Conservation (phyloP, 31 red algal genomes). For the Bonnemaisonia californica region DNA sequence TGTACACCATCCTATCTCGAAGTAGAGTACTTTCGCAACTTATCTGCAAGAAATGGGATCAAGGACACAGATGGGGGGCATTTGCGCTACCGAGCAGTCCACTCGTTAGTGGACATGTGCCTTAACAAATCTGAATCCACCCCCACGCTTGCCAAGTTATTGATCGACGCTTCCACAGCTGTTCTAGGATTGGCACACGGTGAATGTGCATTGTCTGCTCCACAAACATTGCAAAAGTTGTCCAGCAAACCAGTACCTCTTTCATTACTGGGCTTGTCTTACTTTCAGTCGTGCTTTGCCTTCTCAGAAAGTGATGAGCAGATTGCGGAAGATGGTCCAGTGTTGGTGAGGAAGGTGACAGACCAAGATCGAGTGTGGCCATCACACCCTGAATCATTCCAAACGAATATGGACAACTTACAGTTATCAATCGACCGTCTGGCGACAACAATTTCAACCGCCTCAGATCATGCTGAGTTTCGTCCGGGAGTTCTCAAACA, state of each 20-base stretch:
- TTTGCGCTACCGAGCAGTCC: slow-evolving; percentile 22
- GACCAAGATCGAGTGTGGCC: slow-evolving; percentile 25
- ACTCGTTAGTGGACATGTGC: slow-evolving; percentile 24
- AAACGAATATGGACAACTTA: not conserved
- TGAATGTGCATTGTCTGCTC: slow-evolving; percentile 16
- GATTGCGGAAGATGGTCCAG: slow-evolving; percentile 8
- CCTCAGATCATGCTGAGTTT: not conserved
- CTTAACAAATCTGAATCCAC: not conserved
- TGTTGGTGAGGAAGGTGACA: slow-evolving; percentile 7
- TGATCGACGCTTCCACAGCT: slow-evolving; percentile 42
- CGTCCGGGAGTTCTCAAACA: not conserved
- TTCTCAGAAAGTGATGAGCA: not conserved
- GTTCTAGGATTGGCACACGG: slow-evolving; percentile 34
- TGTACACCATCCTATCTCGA: slow-evolving; percentile 21
- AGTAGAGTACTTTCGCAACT: slow-evolving; percentile 51
- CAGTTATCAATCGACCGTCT: not conserved
- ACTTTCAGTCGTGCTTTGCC: slow-evolving; percentile 22
- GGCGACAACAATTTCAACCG: not conserved
- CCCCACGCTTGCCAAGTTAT: not conserved
- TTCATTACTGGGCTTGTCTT: not conserved
- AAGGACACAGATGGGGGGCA: slow-evolving; percentile 8
- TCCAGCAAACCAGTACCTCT: not conserved
- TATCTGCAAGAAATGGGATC: slow-evolving; percentile 50
- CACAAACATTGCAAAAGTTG: not conserved
- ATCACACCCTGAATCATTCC: too few species aligned